Percentiles rank a stretch among this genome's conserved stretches.
These are phyloP conservation scores for Claviceps spartinae DNA, from an alignment of 2,329 filamentous ascomycete species.

Conservation along the genomic window DNA sequence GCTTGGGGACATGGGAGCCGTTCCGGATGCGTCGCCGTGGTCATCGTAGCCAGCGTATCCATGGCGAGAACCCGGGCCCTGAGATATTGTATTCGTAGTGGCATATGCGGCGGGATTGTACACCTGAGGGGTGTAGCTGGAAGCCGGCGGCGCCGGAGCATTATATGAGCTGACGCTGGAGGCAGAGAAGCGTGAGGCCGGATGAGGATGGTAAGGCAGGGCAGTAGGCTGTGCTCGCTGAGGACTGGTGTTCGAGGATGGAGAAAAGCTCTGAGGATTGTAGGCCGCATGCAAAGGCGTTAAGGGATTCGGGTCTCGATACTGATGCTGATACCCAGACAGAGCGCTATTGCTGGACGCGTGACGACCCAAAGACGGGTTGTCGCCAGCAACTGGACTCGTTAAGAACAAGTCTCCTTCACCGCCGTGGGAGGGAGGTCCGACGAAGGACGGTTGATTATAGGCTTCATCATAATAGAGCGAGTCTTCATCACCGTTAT, in stretches of 20 bases:
- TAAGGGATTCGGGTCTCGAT: slow-evolving; percentile 31
- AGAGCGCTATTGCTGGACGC: slow-evolving; percentile 31
- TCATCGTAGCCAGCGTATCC: slow-evolving; percentile 30
- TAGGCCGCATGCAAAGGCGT: slow-evolving; percentile 39
- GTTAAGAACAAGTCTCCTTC: slow-evolving; percentile 53
- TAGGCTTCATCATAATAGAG: slow-evolving; percentile 32
- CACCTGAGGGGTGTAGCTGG: slow-evolving; percentile 33
- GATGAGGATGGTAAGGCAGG: slow-evolving; percentile 35
- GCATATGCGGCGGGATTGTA: slow-evolving; percentile 51
- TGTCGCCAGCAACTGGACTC: slow-evolving; percentile 23
- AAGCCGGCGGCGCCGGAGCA: slow-evolving; percentile 24
- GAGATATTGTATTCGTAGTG: slow-evolving; percentile 26
- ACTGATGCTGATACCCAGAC: slow-evolving; percentile 39
- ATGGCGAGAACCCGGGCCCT: slow-evolving; percentile 37
- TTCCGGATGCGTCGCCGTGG: slow-evolving; percentile 26
- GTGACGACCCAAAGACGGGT: slow-evolving; percentile 18
- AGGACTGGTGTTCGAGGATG: slow-evolving; percentile 13
- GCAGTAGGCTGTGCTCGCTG: slow-evolving; percentile 37
- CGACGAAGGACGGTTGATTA: slow-evolving; percentile 4
- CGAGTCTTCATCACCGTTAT: slow-evolving; percentile 55
- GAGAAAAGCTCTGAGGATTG: slow-evolving; percentile 55
- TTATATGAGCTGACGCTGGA: slow-evolving; percentile 17
- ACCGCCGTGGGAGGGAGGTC: slow-evolving; percentile 7
- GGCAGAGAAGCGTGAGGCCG: slow-evolving; percentile 25
- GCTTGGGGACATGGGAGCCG: slow-evolving; percentile 20